phyloP scores from a whole-genome alignment of 108 stramenopile genomes.

The Skeletonema grethae region DNA sequence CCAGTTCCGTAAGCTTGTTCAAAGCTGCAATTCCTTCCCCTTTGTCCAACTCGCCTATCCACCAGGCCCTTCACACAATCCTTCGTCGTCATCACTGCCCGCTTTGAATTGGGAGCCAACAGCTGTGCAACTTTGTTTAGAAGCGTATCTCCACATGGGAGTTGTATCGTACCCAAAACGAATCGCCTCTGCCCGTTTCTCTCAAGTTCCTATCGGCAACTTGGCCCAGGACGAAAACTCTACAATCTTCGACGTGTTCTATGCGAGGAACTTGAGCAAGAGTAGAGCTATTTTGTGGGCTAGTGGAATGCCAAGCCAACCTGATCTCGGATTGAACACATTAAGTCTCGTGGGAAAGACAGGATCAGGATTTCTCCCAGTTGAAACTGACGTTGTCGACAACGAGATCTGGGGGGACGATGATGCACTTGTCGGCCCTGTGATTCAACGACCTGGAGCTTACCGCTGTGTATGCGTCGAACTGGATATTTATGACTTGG shows the following conservation, averaged over 20 bases:
- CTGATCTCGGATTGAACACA: constrained; percentile 88
- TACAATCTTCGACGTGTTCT: constrained; percentile 81
- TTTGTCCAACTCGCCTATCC: constrained; percentile 82
- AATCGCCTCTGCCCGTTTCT: constrained; percentile 78
- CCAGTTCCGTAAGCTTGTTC: constrained; percentile 69
- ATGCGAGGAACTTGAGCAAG: constrained; percentile 73
- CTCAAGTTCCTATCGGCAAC: constrained; percentile 93
- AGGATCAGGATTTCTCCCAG: constrained; percentile 37
- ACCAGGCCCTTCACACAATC: constrained; percentile 83
- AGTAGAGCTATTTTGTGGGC: constrained; percentile 96
- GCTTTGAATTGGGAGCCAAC: constrained; percentile 92
- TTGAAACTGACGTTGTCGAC: constrained; percentile 31
- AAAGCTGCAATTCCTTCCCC: constrained; percentile 84
- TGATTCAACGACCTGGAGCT: constrained; percentile 80
- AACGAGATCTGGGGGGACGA: constrained; percentile 85
- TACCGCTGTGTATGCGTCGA: constrained; percentile 95
- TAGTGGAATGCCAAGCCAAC: constrained; percentile 65
- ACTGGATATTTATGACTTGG: constrained; percentile 89
- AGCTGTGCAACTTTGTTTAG: constrained; percentile 78
- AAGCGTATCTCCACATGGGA: constrained; percentile 79
- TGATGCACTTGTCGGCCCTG: constrained; percentile 78
- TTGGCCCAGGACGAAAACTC: constrained; percentile 80
- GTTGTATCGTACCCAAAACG: constrained; percentile 88
- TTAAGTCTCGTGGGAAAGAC: constrained; percentile 49
- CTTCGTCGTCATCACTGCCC: constrained; percentile 76